Conservation (phyloP, 2,329 filamentous ascomycete species). For the Conoideocrella luteorostrata region DNA sequence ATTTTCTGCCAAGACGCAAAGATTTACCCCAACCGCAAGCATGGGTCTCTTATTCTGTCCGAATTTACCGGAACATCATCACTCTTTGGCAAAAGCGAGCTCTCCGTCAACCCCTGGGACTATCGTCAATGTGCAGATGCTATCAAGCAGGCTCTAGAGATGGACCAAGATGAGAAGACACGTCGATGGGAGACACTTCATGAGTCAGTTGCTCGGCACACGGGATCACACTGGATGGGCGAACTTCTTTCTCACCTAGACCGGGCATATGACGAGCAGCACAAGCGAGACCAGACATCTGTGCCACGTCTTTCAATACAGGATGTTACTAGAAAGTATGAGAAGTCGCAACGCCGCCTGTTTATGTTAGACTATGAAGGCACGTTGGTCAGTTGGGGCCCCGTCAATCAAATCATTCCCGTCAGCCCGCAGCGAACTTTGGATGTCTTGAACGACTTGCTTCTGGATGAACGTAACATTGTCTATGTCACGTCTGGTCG, state of each 20-base stretch:
- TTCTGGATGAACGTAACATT: constrained; percentile 72
- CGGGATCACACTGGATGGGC: constrained; percentile 80
- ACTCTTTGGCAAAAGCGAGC: constrained; percentile 71
- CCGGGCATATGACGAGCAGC: constrained; percentile 75
- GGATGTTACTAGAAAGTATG: constrained; percentile 60
- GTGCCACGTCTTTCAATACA: constrained; percentile 76
- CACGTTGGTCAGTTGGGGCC: constrained; percentile 81
- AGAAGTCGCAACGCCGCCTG: constrained; percentile 58
- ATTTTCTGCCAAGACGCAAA: constrained; percentile 87
- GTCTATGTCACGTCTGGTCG: constrained; percentile 93
- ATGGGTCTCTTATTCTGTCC: constrained; percentile 84
- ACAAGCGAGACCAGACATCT: constrained; percentile 74
- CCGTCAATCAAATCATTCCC: constrained; percentile 75
- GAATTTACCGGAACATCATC: constrained; percentile 92
- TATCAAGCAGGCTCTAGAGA: constrained; percentile 76
- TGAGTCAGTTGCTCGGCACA: constrained; percentile 69
- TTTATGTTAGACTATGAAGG: constrained; percentile 94
- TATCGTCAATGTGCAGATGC: constrained; percentile 82
- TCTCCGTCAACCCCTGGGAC: constrained; percentile 93
- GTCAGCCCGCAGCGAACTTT: constrained; percentile 79
- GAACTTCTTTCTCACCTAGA: constrained; percentile 66
- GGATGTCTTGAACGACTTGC: constrained; percentile 73
- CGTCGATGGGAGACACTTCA: constrained; percentile 69
- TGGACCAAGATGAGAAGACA: constrained; percentile 68
- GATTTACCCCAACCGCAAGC: constrained; percentile 62